Conservation (phyloP, 2,329 filamentous ascomycete species). For the Sphaerulina vaccinii region DNA sequence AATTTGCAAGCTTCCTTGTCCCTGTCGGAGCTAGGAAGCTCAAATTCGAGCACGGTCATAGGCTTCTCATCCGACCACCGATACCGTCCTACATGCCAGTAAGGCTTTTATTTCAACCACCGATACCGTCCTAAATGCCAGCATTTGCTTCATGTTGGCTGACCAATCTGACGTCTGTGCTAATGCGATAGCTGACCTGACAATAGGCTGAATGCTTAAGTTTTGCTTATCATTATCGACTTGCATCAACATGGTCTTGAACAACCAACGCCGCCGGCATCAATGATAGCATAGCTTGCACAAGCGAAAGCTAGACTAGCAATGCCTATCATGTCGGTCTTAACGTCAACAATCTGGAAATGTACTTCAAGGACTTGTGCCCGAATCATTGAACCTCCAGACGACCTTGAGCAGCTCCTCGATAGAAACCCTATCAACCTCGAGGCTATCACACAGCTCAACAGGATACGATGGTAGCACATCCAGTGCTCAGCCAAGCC, state of each 20-base stretch:
- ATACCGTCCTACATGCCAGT: too few relatives aligned
- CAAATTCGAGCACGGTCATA: not conserved
- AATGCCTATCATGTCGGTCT: not conserved
- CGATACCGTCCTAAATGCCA: too few relatives aligned
- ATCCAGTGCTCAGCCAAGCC: slow-evolving; percentile 22
- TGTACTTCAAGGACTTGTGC: too few relatives aligned
- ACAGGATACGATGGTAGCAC: not conserved
- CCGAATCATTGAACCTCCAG: too few relatives aligned
- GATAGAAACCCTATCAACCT: not conserved
- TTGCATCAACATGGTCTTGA: not conserved
- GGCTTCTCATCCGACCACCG: too few relatives aligned
- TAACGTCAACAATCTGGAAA: not conserved
- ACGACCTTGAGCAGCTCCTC: too few relatives aligned
- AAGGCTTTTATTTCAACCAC: too few relatives aligned
- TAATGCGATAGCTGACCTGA: not conserved
- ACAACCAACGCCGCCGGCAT: not conserved
- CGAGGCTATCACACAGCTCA: not conserved
- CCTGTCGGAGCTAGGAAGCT: not conserved
- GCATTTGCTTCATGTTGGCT: too few relatives aligned
- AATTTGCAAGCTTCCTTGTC: not conserved
- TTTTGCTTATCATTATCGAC: not conserved
- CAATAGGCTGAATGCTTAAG: not conserved
- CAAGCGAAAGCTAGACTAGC: not conserved
- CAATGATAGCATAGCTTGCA: not conserved
- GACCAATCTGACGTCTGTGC: too few relatives aligned